Conservation (phyloP, 2,329 filamentous ascomycete species). For the Bipolaris cookei region DNA sequence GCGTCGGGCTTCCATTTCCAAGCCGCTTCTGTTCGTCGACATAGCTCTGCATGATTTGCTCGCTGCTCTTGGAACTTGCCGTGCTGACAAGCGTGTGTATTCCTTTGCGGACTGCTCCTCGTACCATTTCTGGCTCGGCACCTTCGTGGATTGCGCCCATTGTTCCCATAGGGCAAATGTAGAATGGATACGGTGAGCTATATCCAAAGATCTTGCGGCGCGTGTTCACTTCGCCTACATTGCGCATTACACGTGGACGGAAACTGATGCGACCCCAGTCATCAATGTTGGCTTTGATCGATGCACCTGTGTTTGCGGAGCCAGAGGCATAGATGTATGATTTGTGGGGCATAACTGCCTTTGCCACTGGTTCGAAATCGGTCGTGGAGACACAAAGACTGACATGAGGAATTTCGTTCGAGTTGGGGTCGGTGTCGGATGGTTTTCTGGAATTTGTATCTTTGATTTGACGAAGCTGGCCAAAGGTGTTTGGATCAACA, state of each 20-base stretch:
- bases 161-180: conserved; percentile 49
- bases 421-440: conserved; percentile 22
- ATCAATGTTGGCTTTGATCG: conserved; percentile 40
- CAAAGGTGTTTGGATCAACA: conserved; percentile 44
- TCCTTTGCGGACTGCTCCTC: conserved; percentile 44
- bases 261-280: conserved; percentile 47
- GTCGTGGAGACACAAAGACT: conserved; percentile 39
- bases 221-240: conserved; percentile 44
- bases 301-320: conserved; percentile 45
- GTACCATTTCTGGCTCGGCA: conserved; percentile 47
- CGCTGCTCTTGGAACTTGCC: conserved; percentile 39
- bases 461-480: conserved; percentile 31
- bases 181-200: conserved; percentile 46
- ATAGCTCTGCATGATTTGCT: conserved; percentile 44
- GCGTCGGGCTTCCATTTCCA: conserved; percentile 36
- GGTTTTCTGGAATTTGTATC: conserved; percentile 28
- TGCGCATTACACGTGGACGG: conserved; percentile 46
- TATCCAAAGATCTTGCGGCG: conserved; percentile 45
- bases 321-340: conserved; percentile 44
- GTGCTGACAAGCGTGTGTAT: conserved; percentile 48
- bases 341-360: conserved; percentile 41
- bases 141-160: conserved; percentile 45
- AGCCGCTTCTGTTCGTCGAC: conserved; percentile 33
- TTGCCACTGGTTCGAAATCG: conserved; percentile 45
- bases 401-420: conserved; percentile 38